These are phyloP conservation scores for Cytospora paraplurivora DNA, from an alignment of 2,329 filamentous ascomycete species.

Conservation along the genomic window DNA sequence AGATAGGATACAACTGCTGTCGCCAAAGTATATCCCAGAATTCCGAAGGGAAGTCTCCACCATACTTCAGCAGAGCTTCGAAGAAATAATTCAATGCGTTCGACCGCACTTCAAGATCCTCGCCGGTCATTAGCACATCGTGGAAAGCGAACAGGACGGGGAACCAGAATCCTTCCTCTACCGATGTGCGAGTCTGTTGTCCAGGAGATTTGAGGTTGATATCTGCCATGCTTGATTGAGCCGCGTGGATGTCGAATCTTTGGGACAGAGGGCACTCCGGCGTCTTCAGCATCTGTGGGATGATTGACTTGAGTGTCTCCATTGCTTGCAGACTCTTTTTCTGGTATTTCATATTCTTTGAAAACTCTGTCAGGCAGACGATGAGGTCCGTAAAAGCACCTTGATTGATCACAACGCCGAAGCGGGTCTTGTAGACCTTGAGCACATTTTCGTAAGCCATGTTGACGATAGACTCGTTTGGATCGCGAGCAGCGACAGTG, in stretches of 20 bases:
- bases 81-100: conserved; percentile 95
- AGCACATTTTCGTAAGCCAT: conserved; percentile 96
- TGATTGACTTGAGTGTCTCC: conserved; percentile 89
- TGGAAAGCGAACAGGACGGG: conserved; percentile 98
- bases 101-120: conserved; percentile 93
- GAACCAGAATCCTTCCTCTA: conserved; percentile 99
- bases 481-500: conserved; percentile 89
- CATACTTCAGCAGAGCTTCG: conserved; percentile 86
- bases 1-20: conserved; percentile 95
- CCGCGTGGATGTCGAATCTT: conserved; percentile 45
- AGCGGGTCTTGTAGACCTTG: conserved; percentile 92
- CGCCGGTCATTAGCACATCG: conserved; percentile 97
- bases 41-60: conserved; percentile 85
- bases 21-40: conserved; percentile 99
- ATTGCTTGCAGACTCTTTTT: conserved; percentile 97
- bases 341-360: conserved; percentile 97
- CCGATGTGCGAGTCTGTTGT: conserved; percentile 76
- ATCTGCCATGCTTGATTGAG: conserved; percentile 43
- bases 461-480: conserved; percentile 93
- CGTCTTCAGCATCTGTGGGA: conserved; percentile 92
- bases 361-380: conserved; percentile 96
- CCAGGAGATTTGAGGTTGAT: conserved; percentile 47
- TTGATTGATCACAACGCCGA: conserved; percentile 94
- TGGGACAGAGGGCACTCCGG: conserved; percentile 91
- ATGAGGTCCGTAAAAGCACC: conserved; percentile 96